Base-by-base conservation (phyloP, 1,284 basidiomycete species). In the Phylloporus sp. region DNA sequence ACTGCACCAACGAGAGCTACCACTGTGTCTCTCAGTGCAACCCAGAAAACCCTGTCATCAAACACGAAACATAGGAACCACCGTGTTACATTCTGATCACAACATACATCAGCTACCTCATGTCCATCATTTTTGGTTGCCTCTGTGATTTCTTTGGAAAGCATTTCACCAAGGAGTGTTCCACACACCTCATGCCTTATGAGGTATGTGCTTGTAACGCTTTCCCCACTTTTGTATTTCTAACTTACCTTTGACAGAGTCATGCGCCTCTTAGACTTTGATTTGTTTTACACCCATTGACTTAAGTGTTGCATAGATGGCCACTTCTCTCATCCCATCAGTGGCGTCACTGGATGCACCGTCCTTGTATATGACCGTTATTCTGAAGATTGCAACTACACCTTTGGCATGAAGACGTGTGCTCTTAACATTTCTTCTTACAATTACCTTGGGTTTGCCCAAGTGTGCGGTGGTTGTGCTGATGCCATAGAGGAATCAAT, bases 381-480 rank as follows among this genome's bases (percentile, higher is more conserved):
- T 71, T 94, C 95, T 4, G 82, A 89, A 63, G 94, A 99, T 81
- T 91, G 92, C 83, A 94, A 95, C 82, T 85, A 88, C 76, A 92
- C 91, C 72, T 93, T 94, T 1, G 97, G 96, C 70, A 88, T 85
- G 1, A 89, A 88, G 53, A 97, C 95, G 2, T 94, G 96, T 66
- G 94, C 92, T 0, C 91, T 99, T 75, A 99, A 99, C 81, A 92
- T 99, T 73, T 97, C 96, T 14, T 98, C 96, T 8, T 99, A 99
- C 86, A 99, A 99, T 84, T 99, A 99, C 79, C 94, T 99, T 74
- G 98, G 98, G 8, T 99, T 99, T 77, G 97, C 97, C 1, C 96
- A 98, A 80, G 94, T 93, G 35, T 89, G 90, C 20, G 98, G 98
- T 37, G 94, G 94, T 15, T 98, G 96, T 76, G 94, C 97, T 3